Evolutionary conservation across 2,329 filamentous ascomycete species (phyloP).

Genomic region (Ophiostoma novo-ulmi): DNA sequence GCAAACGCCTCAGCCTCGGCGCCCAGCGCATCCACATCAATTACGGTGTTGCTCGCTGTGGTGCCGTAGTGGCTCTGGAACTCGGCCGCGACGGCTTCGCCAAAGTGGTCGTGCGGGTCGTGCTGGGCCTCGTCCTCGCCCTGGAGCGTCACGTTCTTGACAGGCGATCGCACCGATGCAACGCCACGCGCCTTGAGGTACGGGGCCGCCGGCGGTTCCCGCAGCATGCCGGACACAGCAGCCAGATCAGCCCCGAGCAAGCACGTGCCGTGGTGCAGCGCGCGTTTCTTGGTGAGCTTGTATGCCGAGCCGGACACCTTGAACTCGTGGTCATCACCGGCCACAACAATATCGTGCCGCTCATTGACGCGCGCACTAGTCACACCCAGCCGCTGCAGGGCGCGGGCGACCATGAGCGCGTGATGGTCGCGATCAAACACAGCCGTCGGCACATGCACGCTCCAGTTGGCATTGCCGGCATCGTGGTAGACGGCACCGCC

Average conservation of each 20-base stretch:
- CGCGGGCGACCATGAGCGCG: conserved; percentile 88
- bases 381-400: conserved; percentile 64
- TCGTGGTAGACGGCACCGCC: conserved; percentile 96
- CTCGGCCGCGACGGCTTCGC: conserved; percentile 54
- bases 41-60: conserved; percentile 34
- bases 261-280: conserved; percentile 90
- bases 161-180: conserved; percentile 80
- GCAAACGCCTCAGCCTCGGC: conserved; percentile 38
- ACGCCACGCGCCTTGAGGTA: conserved; percentile 80
- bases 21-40: conserved; percentile 46
- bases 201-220: conserved; percentile 64
- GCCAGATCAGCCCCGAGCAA: conserved; percentile 71
- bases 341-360: conserved; percentile 85
- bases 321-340: conserved; percentile 36
- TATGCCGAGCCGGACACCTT: conserved; percentile 95
- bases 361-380: conserved; percentile 69
- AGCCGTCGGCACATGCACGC: conserved; percentile 74
- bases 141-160: conserved; percentile 60
- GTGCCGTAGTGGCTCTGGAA: conserved; percentile 63
- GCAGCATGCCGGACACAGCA: conserved; percentile 63
- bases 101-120: conserved; percentile 37
- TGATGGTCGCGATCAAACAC: conserved; percentile 79
- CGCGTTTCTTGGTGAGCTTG: conserved; percentile 72
- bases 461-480: conserved; percentile 87
- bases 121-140: background rate